Evolutionary conservation across 352 stramenopile genomes (phyloP).

Genomic region (Globisporangium nagaii): DNA sequence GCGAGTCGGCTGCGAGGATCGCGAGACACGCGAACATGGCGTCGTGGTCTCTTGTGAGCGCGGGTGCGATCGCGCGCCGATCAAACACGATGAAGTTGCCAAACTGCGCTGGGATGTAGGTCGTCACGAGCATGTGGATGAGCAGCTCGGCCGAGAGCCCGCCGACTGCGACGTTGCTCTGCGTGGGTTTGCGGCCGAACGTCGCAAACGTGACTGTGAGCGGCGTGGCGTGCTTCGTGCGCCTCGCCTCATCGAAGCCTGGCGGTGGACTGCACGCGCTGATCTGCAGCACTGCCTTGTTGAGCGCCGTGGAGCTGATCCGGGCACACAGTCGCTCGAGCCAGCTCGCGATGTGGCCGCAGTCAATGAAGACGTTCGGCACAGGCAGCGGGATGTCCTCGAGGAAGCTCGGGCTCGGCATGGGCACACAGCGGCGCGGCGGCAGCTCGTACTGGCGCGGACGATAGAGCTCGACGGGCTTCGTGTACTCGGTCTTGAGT

Average conservation of each 20-base stretch:
- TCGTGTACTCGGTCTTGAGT: slow-evolving; percentile 57
- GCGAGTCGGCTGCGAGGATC: slow-evolving; percentile 29
- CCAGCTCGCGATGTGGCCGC: slow-evolving; percentile 55
- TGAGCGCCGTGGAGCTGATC: slow-evolving; percentile 36
- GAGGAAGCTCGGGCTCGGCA: slow-evolving; percentile 72
- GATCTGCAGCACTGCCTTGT: slow-evolving; percentile 61
- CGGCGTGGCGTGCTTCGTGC: slow-evolving; percentile 78
- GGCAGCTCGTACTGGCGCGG: slow-evolving; percentile 82
- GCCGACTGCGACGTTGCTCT: slow-evolving; percentile 78
- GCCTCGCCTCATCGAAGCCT: slow-evolving; percentile 45
- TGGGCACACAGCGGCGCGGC: slow-evolving; percentile 78
- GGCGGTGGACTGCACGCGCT: slow-evolving; percentile 55
- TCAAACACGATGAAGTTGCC: slow-evolving; percentile 89
- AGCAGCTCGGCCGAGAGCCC: slow-evolving; percentile 81
- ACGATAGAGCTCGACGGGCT: slow-evolving; percentile 69
- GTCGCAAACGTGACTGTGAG: slow-evolving; percentile 88
- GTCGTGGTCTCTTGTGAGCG: slow-evolving; percentile 38
- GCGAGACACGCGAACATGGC: slow-evolving; percentile 37
- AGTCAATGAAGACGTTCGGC: slow-evolving; percentile 65
- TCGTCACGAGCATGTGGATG: slow-evolving; percentile 90
- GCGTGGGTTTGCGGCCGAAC: slow-evolving; percentile 79
- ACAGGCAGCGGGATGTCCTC: slow-evolving; percentile 70
- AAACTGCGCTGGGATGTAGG: slow-evolving; percentile 90
- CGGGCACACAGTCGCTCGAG: slow-evolving; percentile 56
- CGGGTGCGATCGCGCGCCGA: slow-evolving; percentile 46